Percentiles rank a stretch among this genome's conserved stretches.
phyloP scores from a whole-genome alignment of 2,329 filamentous ascomycete genomes.

The Diaporthe sp. region DNA sequence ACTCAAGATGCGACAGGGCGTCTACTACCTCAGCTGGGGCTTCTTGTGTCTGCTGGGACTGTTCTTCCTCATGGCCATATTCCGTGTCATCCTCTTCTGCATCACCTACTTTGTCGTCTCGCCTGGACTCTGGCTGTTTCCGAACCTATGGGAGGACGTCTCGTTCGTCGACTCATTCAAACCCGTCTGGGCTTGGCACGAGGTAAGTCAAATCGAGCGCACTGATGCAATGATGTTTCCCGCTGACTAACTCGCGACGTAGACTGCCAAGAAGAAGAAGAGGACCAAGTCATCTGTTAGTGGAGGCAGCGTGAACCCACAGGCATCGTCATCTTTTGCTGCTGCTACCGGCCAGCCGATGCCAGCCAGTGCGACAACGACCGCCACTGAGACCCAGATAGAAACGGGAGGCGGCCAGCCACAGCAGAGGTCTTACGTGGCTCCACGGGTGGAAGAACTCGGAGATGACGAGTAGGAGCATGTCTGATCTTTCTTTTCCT shows the following conservation, averaged over 20 bases:
- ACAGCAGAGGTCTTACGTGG: constrained; percentile 61
- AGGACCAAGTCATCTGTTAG: constrained; percentile 57
- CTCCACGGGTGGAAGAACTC: constrained; percentile 55
- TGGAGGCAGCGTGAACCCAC: constrained; percentile 48
- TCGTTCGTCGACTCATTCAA: constrained; percentile 98
- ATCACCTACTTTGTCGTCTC: constrained; percentile 87
- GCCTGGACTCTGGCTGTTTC: constrained; percentile 97
- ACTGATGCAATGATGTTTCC: not conserved
- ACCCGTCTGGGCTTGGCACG: constrained; percentile 98
- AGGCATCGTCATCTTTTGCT: constrained; percentile 60
- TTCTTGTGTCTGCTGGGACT: constrained; percentile 90
- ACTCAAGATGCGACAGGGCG: constrained; percentile 87
- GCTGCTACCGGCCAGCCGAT: constrained; percentile 66
- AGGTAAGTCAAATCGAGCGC: constrained; percentile 69
- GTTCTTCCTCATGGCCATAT: constrained; percentile 98
- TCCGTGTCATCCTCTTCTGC: constrained; percentile 94
- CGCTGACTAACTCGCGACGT: constrained; percentile 35
- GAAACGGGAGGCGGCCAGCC: constrained; percentile 55
- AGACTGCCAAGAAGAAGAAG: constrained; percentile 71
- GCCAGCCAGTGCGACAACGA: constrained; percentile 69
- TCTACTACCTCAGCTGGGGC: constrained; percentile 97
- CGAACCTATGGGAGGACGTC: constrained; percentile 98
- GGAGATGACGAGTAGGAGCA: constrained; percentile 50
- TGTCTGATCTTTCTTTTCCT: not conserved
- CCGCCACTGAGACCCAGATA: constrained; percentile 69